Conservation (phyloP, 1,139 yeast genomes). For the Blastobotrys arbuscula region DNA sequence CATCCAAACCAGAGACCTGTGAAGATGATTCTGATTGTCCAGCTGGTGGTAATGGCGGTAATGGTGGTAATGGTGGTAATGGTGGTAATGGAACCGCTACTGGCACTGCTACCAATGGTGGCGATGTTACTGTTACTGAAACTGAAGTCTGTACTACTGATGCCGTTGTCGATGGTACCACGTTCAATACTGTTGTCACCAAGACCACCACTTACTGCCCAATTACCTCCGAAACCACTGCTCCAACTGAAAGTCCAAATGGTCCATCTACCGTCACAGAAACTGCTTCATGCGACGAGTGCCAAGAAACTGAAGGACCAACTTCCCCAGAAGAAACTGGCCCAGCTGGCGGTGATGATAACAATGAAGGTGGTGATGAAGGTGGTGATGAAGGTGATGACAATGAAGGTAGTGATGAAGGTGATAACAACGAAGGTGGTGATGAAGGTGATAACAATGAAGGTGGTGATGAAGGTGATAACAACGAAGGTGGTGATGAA, state of each 20-base stretch:
- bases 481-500: neutral
- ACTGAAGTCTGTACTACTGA: constrained; percentile 9
- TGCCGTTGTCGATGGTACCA: constrained; percentile 7
- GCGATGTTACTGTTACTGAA: constrained; percentile 9
- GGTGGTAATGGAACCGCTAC: constrained; percentile 1
- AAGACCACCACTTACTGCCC: constrained; percentile 14
- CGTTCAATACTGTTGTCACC: constrained; percentile 6
- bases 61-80: constrained; percentile 1
- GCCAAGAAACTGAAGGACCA: neutral
- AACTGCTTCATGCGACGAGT: neutral
- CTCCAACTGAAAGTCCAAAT: neutral
- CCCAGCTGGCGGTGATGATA: too few species aligned
- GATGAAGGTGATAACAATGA: constrained; percentile 1
- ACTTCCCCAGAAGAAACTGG: neutral
- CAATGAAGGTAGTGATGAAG: neutral
- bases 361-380: neutral
- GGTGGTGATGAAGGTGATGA: too few species aligned
- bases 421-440: neutral
- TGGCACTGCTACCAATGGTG: neutral
- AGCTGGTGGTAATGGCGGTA: neutral
- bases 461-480: neutral
- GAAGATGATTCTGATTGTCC: constrained; percentile 1
- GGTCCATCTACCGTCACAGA: neutral
- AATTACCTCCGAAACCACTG: neutral
- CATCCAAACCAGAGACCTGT: constrained; percentile 11